phyloP scores from a whole-genome alignment of 2,329 filamentous ascomycete genomes.

The Penicillium thymicola region DNA sequence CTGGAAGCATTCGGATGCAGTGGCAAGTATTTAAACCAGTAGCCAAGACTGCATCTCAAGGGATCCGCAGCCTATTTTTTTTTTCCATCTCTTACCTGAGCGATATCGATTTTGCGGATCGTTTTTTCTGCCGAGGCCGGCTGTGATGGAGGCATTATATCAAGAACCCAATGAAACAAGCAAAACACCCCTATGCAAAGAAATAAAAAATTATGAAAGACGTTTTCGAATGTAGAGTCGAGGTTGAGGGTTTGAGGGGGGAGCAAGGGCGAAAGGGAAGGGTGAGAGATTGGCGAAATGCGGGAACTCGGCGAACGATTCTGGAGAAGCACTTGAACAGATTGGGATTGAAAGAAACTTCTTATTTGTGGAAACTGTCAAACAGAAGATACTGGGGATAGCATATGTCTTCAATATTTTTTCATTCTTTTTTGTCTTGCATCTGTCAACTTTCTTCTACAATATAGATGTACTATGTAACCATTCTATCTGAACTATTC shows the following conservation, averaged over 20 bases:
- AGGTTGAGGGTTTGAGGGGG: slow-evolving; percentile 9
- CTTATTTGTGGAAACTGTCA: not conserved
- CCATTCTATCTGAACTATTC: not conserved
- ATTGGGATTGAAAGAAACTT: not conserved
- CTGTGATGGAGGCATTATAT: slow-evolving; percentile 32
- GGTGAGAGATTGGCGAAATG: slow-evolving; percentile 12
- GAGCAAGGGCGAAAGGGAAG: slow-evolving; percentile 19
- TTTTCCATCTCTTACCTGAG: slow-evolving; percentile 32
- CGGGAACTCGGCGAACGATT: slow-evolving; percentile 1
- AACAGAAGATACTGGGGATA: not conserved
- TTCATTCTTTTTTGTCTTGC: too few species aligned
- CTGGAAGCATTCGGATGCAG: not conserved
- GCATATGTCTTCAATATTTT: not conserved
- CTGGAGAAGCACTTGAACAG: slow-evolving; percentile 8
- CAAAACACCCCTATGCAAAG: slow-evolving; percentile 6
- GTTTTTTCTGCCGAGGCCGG: slow-evolving; percentile 37
- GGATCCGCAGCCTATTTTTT: not conserved
- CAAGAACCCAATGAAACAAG: not conserved
- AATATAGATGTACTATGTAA: not conserved
- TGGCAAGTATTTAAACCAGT: not conserved
- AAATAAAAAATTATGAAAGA: not conserved
- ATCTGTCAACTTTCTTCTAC: not conserved
- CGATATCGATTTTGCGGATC: slow-evolving; percentile 42
- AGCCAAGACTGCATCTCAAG: not conserved
- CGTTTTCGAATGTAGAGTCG: not conserved